Evolutionary conservation across 164 flowering plant genomes (phyloP).

Genomic region (Vitis rupestris): DNA sequence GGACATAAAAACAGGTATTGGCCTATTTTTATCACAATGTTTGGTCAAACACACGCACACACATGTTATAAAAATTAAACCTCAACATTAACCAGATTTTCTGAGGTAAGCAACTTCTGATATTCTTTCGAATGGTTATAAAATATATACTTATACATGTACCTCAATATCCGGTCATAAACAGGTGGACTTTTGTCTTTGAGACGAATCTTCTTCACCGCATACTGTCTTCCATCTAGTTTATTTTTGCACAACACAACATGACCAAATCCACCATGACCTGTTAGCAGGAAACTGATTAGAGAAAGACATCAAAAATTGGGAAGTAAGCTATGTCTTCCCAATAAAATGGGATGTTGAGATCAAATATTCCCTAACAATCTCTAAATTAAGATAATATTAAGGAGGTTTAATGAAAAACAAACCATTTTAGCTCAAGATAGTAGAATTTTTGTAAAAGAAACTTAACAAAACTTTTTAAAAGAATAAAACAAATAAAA

Average conservation of each 20-base stretch:
- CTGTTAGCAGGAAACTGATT: conserved; percentile 33
- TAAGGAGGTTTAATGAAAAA: no score
- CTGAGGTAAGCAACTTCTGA: background rate
- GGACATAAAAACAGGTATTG: background rate
- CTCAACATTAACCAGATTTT: background rate
- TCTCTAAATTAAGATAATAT: no score
- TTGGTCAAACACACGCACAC: no score
- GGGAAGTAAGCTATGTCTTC: background rate
- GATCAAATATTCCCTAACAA: background rate
- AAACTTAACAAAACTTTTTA: no score
- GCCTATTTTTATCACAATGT: background rate
- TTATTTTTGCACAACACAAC: conserved; percentile 94
- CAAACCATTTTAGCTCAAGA: no score
- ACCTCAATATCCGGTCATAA: conserved; percentile 93
- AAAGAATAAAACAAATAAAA: no score
- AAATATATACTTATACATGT: conserved; percentile 8
- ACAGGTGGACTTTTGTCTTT: conserved; percentile 74
- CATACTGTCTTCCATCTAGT: conserved; percentile 94
- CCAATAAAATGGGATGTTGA: background rate
- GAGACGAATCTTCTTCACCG: conserved; percentile 92
- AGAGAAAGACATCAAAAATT: background rate
- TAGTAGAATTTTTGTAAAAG: no score
- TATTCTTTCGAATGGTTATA: background rate
- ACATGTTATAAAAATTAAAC: background rate
- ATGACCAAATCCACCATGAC: conserved; percentile 98